Conservation (phyloP, 192 early-diverging fungal species). For the Gorgonomyces haynaldii region DNA sequence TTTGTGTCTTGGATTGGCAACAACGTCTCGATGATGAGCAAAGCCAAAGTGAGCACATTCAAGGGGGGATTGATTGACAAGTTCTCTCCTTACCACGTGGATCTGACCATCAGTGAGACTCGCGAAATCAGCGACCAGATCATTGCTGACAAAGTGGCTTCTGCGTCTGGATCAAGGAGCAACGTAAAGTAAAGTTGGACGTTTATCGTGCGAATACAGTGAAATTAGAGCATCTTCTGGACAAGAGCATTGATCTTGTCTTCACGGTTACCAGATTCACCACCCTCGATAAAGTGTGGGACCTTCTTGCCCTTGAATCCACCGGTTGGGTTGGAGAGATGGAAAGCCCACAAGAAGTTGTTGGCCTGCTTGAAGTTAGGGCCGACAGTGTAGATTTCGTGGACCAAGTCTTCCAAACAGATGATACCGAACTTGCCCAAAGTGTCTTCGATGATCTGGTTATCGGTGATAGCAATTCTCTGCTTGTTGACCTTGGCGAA, state of each 20-base stretch:
- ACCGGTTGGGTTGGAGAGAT: slow-evolving; percentile 95
- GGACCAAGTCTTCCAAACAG: slow-evolving; percentile 95
- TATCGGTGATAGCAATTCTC: slow-evolving; percentile 92
- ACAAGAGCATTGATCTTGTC: slow-evolving; percentile 92
- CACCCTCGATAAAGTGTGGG: slow-evolving; percentile 93
- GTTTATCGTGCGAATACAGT: too few relatives aligned
- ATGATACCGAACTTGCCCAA: slow-evolving; percentile 93
- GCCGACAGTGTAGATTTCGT: slow-evolving; percentile 97
- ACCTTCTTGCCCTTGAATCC: slow-evolving; percentile 90
- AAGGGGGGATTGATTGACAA: slow-evolving; percentile 19
- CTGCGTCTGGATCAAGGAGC: slow-evolving; percentile 17
- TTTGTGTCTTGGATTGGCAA: slow-evolving; percentile 22
- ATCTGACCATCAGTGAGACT: slow-evolving; percentile 20
- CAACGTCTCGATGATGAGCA: slow-evolving; percentile 25
- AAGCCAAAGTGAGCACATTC: slow-evolving; percentile 27
- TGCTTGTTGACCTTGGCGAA: slow-evolving; percentile 98
- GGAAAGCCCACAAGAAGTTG: slow-evolving; percentile 99
- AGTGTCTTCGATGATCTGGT: slow-evolving; percentile 82
- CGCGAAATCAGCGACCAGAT: slow-evolving; percentile 15
- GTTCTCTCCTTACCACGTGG: slow-evolving; percentile 26
- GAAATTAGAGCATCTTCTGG: slow-evolving; percentile 84
- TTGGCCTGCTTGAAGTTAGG: slow-evolving; percentile 95
- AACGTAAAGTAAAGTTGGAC: slow-evolving; percentile 4
- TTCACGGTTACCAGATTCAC: slow-evolving; percentile 96
- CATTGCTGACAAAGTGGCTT: slow-evolving; percentile 11